phyloP scores from a whole-genome alignment of 148 eudicot species.

The Talinum fruticosum region DNA sequence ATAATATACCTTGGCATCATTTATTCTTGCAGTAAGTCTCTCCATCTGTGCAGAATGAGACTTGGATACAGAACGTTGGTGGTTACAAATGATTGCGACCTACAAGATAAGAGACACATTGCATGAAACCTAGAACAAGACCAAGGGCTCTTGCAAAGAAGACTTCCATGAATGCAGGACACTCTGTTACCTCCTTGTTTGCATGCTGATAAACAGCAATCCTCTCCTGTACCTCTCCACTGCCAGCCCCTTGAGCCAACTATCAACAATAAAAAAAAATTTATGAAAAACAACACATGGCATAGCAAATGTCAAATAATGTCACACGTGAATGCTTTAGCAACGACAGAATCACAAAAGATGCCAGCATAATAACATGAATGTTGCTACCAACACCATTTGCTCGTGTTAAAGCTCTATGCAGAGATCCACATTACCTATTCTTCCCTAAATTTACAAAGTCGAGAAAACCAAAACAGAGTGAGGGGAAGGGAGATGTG shows the following conservation, averaged over 20 bases:
- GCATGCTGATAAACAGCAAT: constrained; percentile 69
- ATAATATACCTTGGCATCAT: constrained; percentile 67
- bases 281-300: background rate
- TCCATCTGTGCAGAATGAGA: constrained; percentile 80
- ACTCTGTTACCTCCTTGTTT: constrained; percentile 75
- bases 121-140: constrained; percentile 7
- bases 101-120: constrained; percentile 34
- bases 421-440: background rate
- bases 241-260: constrained; percentile 62
- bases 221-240: constrained; percentile 75
- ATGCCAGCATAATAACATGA: background rate
- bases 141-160: background rate
- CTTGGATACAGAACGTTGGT: constrained; percentile 96
- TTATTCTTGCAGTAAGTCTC: constrained; percentile 62
- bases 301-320: background rate
- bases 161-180: background rate
- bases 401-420: background rate
- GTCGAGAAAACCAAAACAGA: background rate
- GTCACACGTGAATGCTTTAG: background rate
- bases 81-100: constrained; percentile 99
- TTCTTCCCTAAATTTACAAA: background rate
- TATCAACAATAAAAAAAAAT: constrained; percentile 32
- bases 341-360: background rate
- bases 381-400: background rate
- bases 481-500: background rate